Evolutionary conservation across 768 basidiomycete genomes (phyloP).

Genomic region (Nidularia sp.): DNA sequence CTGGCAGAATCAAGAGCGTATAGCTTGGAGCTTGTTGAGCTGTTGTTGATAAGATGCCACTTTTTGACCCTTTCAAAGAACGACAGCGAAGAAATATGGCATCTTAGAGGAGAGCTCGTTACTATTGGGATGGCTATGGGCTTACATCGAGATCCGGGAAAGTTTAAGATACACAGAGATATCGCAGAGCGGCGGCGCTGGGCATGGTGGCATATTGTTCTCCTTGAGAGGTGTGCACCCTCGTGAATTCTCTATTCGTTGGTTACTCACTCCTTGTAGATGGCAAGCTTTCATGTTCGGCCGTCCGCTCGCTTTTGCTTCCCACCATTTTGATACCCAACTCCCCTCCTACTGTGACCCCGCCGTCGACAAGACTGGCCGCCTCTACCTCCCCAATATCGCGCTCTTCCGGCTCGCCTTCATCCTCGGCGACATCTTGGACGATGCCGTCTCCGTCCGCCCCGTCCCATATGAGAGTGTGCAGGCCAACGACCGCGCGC

Average conservation of each 20-base stretch:
- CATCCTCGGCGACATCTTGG: constrained; percentile 81
- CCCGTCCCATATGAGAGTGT: constrained; percentile 75
- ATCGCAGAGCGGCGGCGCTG: constrained; percentile 76
- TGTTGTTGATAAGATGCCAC: constrained; percentile 65
- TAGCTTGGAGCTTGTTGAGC: constrained; percentile 72
- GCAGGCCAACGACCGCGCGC: constrained; percentile 64
- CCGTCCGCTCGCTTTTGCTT: constrained; percentile 67
- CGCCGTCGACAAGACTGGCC: constrained; percentile 55
- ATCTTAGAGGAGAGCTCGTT: constrained; percentile 66
- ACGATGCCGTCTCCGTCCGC: constrained; percentile 78
- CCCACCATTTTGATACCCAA: constrained; percentile 82
- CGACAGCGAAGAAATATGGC: constrained; percentile 81
- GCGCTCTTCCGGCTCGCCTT: constrained; percentile 74
- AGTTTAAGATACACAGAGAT: constrained; percentile 66
- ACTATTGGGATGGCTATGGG: constrained; percentile 81
- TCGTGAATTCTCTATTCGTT: constrained; percentile 6
- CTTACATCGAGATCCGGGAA: constrained; percentile 80
- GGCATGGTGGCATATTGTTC: constrained; percentile 89
- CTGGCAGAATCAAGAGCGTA: constrained; percentile 56
- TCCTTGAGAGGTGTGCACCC: constrained; percentile 61
- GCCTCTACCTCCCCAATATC: constrained; percentile 71
- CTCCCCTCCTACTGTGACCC: constrained; percentile 69
- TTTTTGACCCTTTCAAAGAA: constrained; percentile 71
- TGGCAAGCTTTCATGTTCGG: constrained; percentile 92
- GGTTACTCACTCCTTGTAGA: constrained; percentile 27